Percentiles rank a stretch among this genome's conserved stretches.
Conservation (phyloP, 805 yeast genomes). For the Saccharomycopsis malanga region DNA sequence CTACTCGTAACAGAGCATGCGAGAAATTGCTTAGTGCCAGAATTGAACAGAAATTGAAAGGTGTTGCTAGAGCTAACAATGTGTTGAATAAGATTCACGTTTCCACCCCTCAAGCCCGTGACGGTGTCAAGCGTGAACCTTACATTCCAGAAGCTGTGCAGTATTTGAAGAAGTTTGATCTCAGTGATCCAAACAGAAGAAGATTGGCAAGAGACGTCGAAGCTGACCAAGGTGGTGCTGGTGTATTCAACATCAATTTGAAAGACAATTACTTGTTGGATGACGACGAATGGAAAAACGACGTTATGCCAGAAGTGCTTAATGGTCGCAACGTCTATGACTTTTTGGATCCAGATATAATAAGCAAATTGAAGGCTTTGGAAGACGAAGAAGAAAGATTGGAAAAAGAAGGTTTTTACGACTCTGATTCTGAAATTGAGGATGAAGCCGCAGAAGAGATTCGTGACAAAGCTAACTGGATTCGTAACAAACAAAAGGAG, state of each 20-base stretch:
- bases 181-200: slow-evolving; percentile 75
- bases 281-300: slow-evolving; percentile 97
- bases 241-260: slow-evolving; percentile 90
- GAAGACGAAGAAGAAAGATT: slow-evolving; percentile 96
- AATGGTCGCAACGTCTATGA: slow-evolving; percentile 97
- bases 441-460: slow-evolving; percentile 66
- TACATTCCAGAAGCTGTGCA: slow-evolving; percentile 74
- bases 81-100: slow-evolving; percentile 95
- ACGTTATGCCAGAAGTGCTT: slow-evolving; percentile 91
- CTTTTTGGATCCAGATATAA: slow-evolving; percentile 93
- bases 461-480: slow-evolving; percentile 87
- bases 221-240: slow-evolving; percentile 96
- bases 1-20: slow-evolving; percentile 93
- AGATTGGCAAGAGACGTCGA: slow-evolving; percentile 82
- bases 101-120: slow-evolving; percentile 83
- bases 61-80: slow-evolving; percentile 79
- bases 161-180: slow-evolving; percentile 58
- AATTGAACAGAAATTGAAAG: slow-evolving; percentile 93
- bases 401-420: slow-evolving; percentile 92
- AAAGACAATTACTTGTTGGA: slow-evolving; percentile 88
- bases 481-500: slow-evolving; percentile 88
- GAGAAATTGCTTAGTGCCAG: slow-evolving; percentile 92
- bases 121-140: slow-evolving; percentile 73
- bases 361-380: slow-evolving; percentile 84
- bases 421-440: slow-evolving; percentile 67